Conservation (phyloP, 768 basidiomycete species). For the Psilocybe azurescens region DNA sequence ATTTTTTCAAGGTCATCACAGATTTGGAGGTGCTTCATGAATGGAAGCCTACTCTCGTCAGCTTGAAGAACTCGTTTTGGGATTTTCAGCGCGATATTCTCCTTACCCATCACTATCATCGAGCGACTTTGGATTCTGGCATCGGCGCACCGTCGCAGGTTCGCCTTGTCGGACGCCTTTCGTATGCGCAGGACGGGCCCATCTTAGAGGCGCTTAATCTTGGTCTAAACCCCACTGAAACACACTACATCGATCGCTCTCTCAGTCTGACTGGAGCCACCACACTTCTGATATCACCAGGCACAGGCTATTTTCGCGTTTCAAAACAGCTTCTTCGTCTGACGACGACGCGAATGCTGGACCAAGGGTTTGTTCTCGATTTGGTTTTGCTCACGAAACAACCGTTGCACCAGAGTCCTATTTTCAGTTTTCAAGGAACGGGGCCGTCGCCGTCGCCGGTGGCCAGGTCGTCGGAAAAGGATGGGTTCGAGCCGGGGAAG, state of each 20-base stretch:
- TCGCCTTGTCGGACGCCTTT: conserved; percentile 78
- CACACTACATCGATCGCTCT: conserved; percentile 95
- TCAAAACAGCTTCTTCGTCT: conserved; percentile 88
- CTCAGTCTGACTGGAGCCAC: conserved; percentile 86
- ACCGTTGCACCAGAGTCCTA: conserved; percentile 90
- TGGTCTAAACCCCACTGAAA: conserved; percentile 90
- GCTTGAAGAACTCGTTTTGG: conserved; percentile 89
- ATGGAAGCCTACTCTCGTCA: conserved; percentile 87
- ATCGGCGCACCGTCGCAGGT: conserved; percentile 55
- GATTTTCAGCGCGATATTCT: conserved; percentile 92
- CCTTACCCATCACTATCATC: conserved; percentile 87
- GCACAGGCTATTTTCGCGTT: conserved; percentile 92
- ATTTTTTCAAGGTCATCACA: conserved; percentile 95
- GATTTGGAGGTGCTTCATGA: conserved; percentile 89
- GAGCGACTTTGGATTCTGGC: conserved; percentile 58
- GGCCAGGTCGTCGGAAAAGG: conserved; percentile 44
- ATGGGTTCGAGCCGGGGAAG: conserved; percentile 30
- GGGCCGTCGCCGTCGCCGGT: conserved; percentile 48
- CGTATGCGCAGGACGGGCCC: conserved; percentile 92
- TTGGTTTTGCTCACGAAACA: conserved; percentile 89
- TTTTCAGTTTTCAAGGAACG: conserved; percentile 84
- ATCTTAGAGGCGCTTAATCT: conserved; percentile 96
- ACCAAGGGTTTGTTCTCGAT: conserved; percentile 91
- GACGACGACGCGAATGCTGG: conserved; percentile 92
- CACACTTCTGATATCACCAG: conserved; percentile 89